Percentiles rank a stretch among this genome's conserved stretches.
These are phyloP conservation scores for Aspergillus kassunensis DNA, from an alignment of 495 filamentous ascomycete genomes.

Conservation along the genomic window DNA sequence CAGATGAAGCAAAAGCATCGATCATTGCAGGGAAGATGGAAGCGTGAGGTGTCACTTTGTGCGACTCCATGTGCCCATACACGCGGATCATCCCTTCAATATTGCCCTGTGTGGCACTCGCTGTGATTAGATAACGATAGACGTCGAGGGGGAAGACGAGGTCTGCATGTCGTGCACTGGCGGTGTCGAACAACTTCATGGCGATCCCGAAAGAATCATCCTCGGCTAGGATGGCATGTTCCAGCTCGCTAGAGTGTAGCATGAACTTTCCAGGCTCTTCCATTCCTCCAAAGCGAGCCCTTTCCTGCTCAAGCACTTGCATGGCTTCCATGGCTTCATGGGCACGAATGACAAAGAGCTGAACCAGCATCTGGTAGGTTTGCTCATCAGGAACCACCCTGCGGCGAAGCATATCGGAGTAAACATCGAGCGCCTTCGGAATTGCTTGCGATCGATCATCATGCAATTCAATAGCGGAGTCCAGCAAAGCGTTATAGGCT, in stretches of 20 bases:
- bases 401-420: slow-evolving; percentile 90
- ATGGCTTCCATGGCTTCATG: slow-evolving; percentile 68
- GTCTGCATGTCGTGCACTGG: slow-evolving; percentile 48
- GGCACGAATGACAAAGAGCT: slow-evolving; percentile 72
- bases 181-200: slow-evolving; percentile 75
- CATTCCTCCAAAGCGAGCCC: slow-evolving; percentile 76
- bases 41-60: slow-evolving; percentile 65
- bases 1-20: slow-evolving; percentile 73
- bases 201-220: slow-evolving; percentile 82
- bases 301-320: slow-evolving; percentile 67
- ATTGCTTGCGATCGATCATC: slow-evolving; percentile 72
- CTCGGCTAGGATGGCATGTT: slow-evolving; percentile 76
- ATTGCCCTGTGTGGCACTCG: slow-evolving; percentile 73
- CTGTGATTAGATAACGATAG: slow-evolving; percentile 75
- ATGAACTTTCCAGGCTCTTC: slow-evolving; percentile 84
- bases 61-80: slow-evolving; percentile 83
- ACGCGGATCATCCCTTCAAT: slow-evolving; percentile 84
- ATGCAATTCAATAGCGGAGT: slow-evolving; percentile 71
- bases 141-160: slow-evolving; percentile 65
- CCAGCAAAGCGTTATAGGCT: slow-evolving; percentile 85
- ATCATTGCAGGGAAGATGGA: slow-evolving; percentile 91
- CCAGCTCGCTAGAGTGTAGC: slow-evolving; percentile 79
- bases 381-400: slow-evolving; percentile 74
- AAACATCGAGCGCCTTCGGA: slow-evolving; percentile 87
- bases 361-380: slow-evolving; percentile 83